These are phyloP conservation scores for Hypsizygus ulmarius DNA, from an alignment of 1,284 basidiomycete species.

Conservation along the genomic window DNA sequence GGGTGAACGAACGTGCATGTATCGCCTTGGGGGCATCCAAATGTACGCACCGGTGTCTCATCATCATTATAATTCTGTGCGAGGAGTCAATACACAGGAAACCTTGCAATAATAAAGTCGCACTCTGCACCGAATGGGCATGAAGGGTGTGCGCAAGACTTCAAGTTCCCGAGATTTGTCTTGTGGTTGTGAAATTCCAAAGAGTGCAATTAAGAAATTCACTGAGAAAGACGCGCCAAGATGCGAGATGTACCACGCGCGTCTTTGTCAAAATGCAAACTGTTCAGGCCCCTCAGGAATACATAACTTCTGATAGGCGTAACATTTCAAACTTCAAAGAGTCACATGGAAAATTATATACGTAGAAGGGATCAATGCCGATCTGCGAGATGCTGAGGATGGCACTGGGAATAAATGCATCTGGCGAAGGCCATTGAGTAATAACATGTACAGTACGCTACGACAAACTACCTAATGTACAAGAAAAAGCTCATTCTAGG, in stretches of 20 bases:
- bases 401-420: no score
- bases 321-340: no score
- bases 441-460: slow-evolving; percentile 14
- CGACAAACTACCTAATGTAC: not conserved
- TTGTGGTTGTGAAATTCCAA: no score
- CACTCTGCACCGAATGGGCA: slow-evolving; percentile 13
- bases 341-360: no score
- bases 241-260: no score
- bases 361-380: no score
- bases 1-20: slow-evolving; percentile 29
- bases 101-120: not conserved
- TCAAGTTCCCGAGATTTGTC: not conserved
- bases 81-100: not conserved
- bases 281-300: no score
- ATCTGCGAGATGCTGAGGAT: no score
- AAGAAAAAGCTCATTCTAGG: not conserved
- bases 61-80: slow-evolving; percentile 26
- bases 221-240: no score
- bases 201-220: no score
- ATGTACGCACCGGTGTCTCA: slow-evolving; percentile 18
- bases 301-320: no score
- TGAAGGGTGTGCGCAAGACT: not conserved
- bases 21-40: slow-evolving; percentile 14
- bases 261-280: no score
- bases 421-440: not conserved